These are phyloP conservation scores for Leccinum uliginosum DNA, from an alignment of 768 basidiomycete genomes.

Conservation along the genomic window DNA sequence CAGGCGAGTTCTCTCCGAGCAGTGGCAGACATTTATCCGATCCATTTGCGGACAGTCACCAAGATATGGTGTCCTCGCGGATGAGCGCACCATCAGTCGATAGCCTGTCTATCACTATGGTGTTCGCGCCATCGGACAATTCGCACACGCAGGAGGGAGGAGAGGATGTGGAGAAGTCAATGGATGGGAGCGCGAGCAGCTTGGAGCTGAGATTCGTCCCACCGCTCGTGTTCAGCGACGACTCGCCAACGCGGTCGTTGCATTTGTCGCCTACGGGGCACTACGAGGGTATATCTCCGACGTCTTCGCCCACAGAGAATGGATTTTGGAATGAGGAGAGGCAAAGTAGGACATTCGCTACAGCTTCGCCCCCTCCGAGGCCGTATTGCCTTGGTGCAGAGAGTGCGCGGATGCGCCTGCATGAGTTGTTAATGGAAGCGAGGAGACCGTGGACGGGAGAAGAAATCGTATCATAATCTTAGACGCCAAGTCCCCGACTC, in stretches of 20 bases:
- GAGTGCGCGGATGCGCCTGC: conserved; percentile 10
- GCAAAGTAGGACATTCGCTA: background rate
- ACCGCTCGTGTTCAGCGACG: conserved; percentile 5
- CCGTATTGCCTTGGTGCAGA: conserved; percentile 6
- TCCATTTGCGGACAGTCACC: conserved; percentile 15
- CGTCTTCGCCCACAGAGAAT: background rate
- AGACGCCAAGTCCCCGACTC: no score
- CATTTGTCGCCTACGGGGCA: conserved; percentile 17
- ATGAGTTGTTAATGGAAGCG: conserved; percentile 17
- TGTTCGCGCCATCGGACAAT: background rate
- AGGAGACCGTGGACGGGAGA: background rate
- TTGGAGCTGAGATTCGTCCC: conserved; percentile 15
- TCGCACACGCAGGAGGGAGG: background rate
- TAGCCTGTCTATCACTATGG: background rate
- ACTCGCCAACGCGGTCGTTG: background rate
- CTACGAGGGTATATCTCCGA: conserved; percentile 9
- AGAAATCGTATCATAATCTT: no score
- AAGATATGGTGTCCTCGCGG: conserved; percentile 7
- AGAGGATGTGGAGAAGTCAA: background rate
- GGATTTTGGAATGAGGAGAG: background rate
- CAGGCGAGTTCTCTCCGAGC: conserved; percentile 9
- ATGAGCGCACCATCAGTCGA: background rate
- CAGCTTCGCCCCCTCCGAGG: background rate
- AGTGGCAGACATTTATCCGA: conserved; percentile 9
- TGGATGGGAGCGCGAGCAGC: conserved; percentile 14